phyloP scores from a whole-genome alignment of 805 yeast species.

The Isabelozyma rhagii region DNA sequence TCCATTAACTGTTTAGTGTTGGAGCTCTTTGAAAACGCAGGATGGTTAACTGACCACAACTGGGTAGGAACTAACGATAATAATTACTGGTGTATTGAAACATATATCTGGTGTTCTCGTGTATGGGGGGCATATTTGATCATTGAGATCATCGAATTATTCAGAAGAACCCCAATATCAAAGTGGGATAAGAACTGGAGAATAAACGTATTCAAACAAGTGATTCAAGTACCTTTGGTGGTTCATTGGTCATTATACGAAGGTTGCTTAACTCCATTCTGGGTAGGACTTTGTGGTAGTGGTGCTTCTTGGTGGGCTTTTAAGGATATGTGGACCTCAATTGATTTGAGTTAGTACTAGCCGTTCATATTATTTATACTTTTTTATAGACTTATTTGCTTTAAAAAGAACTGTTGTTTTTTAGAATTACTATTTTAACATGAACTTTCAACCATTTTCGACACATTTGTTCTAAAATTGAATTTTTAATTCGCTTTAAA shows the following conservation, averaged over 20 bases:
- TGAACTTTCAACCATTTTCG: too few relatives aligned
- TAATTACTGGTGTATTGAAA: constrained; percentile 38
- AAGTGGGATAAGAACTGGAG: constrained; percentile 36
- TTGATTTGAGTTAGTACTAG: constrained; percentile 17
- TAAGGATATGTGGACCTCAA: constrained; percentile 31
- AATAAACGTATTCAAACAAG: constrained; percentile 33
- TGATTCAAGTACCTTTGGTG: constrained; percentile 40
- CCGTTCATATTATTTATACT: background rate
- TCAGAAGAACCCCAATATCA: constrained; percentile 37
- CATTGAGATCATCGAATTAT: constrained; percentile 37
- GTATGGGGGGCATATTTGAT: constrained; percentile 42
- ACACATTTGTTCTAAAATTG: too few relatives aligned
- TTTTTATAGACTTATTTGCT: background rate
- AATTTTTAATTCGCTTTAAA: too few relatives aligned
- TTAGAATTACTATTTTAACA: too few relatives aligned
- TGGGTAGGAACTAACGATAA: constrained; percentile 43
- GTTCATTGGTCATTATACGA: constrained; percentile 43
- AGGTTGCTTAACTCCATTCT: constrained; percentile 44
- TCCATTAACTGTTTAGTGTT: constrained; percentile 38
- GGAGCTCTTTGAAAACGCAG: constrained; percentile 41
- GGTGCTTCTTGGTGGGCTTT: constrained; percentile 45
- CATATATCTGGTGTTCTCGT: constrained; percentile 43
- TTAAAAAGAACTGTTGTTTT: too few relatives aligned
- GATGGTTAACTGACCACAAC: constrained; percentile 45
- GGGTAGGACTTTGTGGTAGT: constrained; percentile 46